A percentile compares a stretch with the other conserved stretches of the same genome.
phyloP scores from a whole-genome alignment of 352 stramenopile genomes.

The Globisporangium ultimum region DNA sequence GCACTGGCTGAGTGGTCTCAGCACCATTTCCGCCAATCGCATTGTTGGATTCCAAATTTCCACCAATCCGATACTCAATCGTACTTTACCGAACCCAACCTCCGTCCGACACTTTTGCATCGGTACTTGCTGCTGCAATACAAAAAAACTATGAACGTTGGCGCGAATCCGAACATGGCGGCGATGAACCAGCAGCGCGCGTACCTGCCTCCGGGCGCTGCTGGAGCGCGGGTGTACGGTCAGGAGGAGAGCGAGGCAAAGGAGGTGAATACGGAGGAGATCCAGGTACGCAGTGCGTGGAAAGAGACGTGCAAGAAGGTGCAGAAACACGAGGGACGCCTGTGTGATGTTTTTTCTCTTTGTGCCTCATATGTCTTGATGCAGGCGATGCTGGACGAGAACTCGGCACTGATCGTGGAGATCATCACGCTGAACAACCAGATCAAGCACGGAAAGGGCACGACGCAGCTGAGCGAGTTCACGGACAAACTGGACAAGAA shows the following conservation, averaged over 20 bases:
- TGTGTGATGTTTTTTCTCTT: neutral
- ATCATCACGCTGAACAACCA: slow-evolving; percentile 88
- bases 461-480: slow-evolving; percentile 66
- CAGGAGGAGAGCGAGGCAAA: slow-evolving; percentile 51
- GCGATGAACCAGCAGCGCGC: slow-evolving; percentile 22
- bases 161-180: slow-evolving; percentile 20
- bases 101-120: neutral
- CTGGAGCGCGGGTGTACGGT: slow-evolving; percentile 16
- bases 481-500: slow-evolving; percentile 88
- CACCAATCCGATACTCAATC: slow-evolving; percentile 22
- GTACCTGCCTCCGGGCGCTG: slow-evolving; percentile 1
- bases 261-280: slow-evolving; percentile 78
- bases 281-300: slow-evolving; percentile 41
- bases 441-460: slow-evolving; percentile 84
- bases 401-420: slow-evolving; percentile 83
- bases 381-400: slow-evolving; percentile 85
- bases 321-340: neutral
- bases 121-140: neutral
- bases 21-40: slow-evolving; percentile 10
- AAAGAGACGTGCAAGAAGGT: no score
- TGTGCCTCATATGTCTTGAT: neutral
- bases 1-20: slow-evolving; percentile 16
- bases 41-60: slow-evolving; percentile 5
- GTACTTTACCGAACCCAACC: slow-evolving; percentile 17
- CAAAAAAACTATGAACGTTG: slow-evolving; percentile 9